Evolutionary conservation across 1,284 basidiomycete genomes (phyloP), one percentile per base, ranked within the genome.

Genomic region (Cryptococcus amylolentus): DNA sequence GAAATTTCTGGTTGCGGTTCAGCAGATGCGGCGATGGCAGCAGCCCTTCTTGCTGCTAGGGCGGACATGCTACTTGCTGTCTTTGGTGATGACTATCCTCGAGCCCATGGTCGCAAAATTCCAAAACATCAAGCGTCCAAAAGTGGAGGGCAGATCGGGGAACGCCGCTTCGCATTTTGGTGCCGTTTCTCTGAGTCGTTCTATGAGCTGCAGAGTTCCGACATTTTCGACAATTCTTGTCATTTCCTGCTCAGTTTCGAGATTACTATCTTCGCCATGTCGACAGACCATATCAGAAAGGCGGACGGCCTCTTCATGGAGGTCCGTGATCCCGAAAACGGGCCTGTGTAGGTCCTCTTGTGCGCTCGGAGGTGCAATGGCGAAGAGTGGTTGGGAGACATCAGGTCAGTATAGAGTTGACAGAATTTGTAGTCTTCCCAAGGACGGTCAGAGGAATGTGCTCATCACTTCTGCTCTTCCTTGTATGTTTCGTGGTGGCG

Each of bases 381-480:
- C 54, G 27, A 49, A n/a, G 28, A 20, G 31, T 6, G 10, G 31
- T 35, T 44, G 41, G 18, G 2, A n/a, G 16, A 8, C 3, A 10
- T 37, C 16, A 3, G 47, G 43, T 20, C 20, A 26, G 26, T 18
- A 26, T 16, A 38, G 13, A 10, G n/a, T 14, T 28, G 23, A 39
- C 18, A 26, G 20, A 23, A 8, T 23, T 52, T 27, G 26, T 23
- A 95, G 92, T 66, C 80, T 93, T 51, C 93, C 93, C 4, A 86
- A 87, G 74, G 82, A 87, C 52, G 93, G 92, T 47, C 86, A 92
- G 75, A 81, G 81, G 52, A 97, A 97, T 70, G 80, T 97, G 50
- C 81, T 99, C 42, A 87, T 98, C 72, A 98, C 96, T 9, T 97
- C 93, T 57, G 95, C 96, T 40, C 79, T 99, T 54, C 96, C 96